phyloP scores from a whole-genome alignment of 805 yeast species.

The Saturnispora sanitii region DNA sequence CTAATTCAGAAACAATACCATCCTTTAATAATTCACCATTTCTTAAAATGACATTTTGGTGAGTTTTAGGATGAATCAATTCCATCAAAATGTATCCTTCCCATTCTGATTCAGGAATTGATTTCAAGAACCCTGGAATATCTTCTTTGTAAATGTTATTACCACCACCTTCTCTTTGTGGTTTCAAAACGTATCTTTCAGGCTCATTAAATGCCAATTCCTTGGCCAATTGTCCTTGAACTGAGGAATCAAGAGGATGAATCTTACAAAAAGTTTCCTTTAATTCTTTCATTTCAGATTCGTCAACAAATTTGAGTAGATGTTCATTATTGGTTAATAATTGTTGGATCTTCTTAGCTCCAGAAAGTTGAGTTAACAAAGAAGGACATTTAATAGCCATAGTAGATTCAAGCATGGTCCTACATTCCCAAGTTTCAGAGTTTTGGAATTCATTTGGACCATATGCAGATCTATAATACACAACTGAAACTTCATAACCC shows the following conservation, averaged over 20 bases:
- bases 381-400: slow-evolving; percentile 89
- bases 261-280: slow-evolving; percentile 70
- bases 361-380: slow-evolving; percentile 78
- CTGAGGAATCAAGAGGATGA: slow-evolving; percentile 72
- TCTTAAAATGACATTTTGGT: slow-evolving; percentile 61
- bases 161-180: slow-evolving; percentile 99
- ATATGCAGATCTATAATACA: slow-evolving; percentile 86
- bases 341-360: slow-evolving; percentile 92
- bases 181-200: slow-evolving; percentile 74
- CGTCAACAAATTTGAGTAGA: slow-evolving; percentile 34
- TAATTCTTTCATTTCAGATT: slow-evolving; percentile 16
- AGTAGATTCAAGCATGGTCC: slow-evolving; percentile 62
- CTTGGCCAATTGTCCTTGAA: slow-evolving; percentile 52
- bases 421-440: slow-evolving; percentile 66
- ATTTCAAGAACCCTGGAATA: slow-evolving; percentile 62
- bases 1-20: slow-evolving; percentile 80
- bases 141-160: slow-evolving; percentile 83
- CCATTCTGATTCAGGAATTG: slow-evolving; percentile 65
- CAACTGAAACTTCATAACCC: slow-evolving; percentile 71
- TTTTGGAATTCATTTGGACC: slow-evolving; percentile 68
- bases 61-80: slow-evolving; percentile 67
- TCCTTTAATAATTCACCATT: slow-evolving; percentile 55
- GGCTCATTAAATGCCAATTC: slow-evolving; percentile 60
- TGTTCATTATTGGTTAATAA: slow-evolving; percentile 50
- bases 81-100: slow-evolving; percentile 91